Percentiles rank a stretch among this genome's conserved stretches.
phyloP scores from a whole-genome alignment of 1,139 yeast genomes.

The Geotrichum histeridarum region DNA sequence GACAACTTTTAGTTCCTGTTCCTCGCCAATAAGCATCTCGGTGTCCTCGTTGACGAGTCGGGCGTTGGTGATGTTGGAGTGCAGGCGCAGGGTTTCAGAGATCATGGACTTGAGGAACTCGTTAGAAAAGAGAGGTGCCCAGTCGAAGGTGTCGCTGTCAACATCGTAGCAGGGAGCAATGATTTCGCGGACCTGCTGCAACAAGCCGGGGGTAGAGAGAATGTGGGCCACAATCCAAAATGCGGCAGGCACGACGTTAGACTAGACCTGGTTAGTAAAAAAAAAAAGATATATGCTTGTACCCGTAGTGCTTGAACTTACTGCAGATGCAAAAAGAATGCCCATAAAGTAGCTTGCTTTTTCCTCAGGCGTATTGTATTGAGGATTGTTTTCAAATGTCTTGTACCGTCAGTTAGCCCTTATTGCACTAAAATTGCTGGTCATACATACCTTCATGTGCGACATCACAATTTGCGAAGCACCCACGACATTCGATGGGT shows the following conservation, averaged over 20 bases:
- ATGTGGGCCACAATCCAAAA: slow-evolving; percentile 22
- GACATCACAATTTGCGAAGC: slow-evolving; percentile 9
- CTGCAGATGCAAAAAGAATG: slow-evolving; percentile 19
- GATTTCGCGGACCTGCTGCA: slow-evolving; percentile 14
- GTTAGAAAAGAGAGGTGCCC: slow-evolving; percentile 17
- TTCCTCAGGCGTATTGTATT: background rate
- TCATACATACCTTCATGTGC: slow-evolving; percentile 10
- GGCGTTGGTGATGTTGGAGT: slow-evolving; percentile 17
- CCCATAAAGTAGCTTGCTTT: slow-evolving; percentile 15
- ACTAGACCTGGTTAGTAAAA: background rate
- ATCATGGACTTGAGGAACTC: slow-evolving; percentile 18
- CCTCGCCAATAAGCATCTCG: slow-evolving; percentile 7
- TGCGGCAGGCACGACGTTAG: slow-evolving; percentile 21
- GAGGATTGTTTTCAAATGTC: slow-evolving; percentile 1
- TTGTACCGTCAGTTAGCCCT: slow-evolving; percentile 5
- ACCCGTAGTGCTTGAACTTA: background rate
- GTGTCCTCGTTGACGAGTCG: slow-evolving; percentile 15
- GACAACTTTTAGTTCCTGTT: slow-evolving; percentile 5
- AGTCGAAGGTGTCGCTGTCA: slow-evolving; percentile 19
- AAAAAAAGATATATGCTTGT: background rate
- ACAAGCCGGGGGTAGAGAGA: slow-evolving; percentile 14
- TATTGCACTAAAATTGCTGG: background rate
- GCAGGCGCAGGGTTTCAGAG: slow-evolving; percentile 21
- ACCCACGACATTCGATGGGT: background rate
- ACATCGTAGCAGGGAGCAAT: slow-evolving; percentile 16